A percentile compares a stretch with the other conserved stretches of the same genome.
These are phyloP conservation scores for Mycothermus thermophilus DNA, from an alignment of 495 filamentous ascomycete genomes.

Conservation along the genomic window DNA sequence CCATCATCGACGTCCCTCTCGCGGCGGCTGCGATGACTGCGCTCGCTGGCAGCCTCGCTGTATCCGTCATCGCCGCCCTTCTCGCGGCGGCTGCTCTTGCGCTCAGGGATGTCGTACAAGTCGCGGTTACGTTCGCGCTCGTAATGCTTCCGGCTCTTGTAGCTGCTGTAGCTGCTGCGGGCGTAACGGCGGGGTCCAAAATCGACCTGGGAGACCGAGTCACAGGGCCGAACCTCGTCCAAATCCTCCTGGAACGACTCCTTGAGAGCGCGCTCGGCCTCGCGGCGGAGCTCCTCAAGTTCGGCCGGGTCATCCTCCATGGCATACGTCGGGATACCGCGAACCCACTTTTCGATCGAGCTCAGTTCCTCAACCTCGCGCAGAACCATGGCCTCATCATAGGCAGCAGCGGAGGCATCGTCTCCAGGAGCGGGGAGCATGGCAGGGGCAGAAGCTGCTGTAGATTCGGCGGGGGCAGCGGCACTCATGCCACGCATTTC, in stretches of 20 bases:
- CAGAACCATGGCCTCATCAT: conserved; percentile 38
- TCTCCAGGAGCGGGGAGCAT: background rate
- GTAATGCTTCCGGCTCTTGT: conserved; percentile 17
- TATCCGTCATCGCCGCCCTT: background rate
- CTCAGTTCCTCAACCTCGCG: conserved; percentile 37
- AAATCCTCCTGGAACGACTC: conserved; percentile 14
- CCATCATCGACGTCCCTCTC: too few relatives aligned
- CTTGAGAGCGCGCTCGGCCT: conserved; percentile 46
- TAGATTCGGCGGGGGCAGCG: background rate
- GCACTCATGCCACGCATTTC: conserved; percentile 27
- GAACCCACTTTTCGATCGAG: conserved; percentile 66
- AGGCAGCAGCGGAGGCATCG: conserved; percentile 7
- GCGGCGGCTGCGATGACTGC: conserved; percentile 5
- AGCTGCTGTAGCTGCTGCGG: conserved; percentile 6
- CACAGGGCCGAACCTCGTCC: conserved; percentile 16
- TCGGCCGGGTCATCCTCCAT: conserved; percentile 71
- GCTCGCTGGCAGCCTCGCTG: conserved; percentile 6
- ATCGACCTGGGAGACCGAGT: conserved; percentile 17
- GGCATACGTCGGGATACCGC: conserved; percentile 47
- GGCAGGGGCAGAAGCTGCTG: background rate
- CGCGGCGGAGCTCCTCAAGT: conserved; percentile 72
- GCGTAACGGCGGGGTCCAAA: conserved; percentile 5
- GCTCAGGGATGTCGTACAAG: conserved; percentile 17
- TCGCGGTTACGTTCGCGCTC: conserved; percentile 7
- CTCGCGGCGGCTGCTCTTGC: conserved; percentile 19